Evolutionary conservation across 2,329 filamentous ascomycete genomes (phyloP).

Genomic region (Apiospora rasikravindrae): DNA sequence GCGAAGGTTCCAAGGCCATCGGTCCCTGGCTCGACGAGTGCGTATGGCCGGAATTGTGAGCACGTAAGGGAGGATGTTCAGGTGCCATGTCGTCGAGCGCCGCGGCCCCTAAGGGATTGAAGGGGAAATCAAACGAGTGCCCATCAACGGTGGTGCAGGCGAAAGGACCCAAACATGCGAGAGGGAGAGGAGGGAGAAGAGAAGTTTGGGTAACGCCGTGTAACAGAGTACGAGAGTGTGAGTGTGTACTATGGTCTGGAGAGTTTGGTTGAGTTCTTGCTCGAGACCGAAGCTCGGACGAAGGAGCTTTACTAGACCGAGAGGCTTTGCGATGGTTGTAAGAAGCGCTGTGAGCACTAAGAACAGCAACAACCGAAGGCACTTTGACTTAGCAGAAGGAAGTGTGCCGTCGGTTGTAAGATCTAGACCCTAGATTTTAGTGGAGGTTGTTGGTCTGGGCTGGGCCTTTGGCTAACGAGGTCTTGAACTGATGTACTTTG

Average conservation of each 20-base stretch:
- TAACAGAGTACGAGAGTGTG: background rate
- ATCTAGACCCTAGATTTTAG: conserved; percentile 15
- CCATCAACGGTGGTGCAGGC: conserved; percentile 17
- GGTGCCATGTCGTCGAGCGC: conserved; percentile 19
- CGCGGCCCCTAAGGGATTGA: conserved; percentile 17
- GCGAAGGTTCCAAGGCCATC: conserved; percentile 15
- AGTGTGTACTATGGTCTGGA: background rate
- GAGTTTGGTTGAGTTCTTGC: background rate
- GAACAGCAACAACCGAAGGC: background rate
- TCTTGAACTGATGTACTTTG: conserved; percentile 1
- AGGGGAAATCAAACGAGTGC: conserved; percentile 2
- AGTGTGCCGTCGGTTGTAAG: conserved; percentile 13
- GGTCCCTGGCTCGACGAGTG: conserved; percentile 10
- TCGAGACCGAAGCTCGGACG: conserved; percentile 11
- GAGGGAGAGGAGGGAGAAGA: background rate
- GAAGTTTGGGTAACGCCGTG: background rate
- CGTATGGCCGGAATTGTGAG: conserved; percentile 4
- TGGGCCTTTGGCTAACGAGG: background rate
- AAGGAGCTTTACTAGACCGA: background rate
- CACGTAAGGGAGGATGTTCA: conserved; percentile 17
- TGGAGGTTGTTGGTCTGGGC: conserved; percentile 3
- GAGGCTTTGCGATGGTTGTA: conserved; percentile 5
- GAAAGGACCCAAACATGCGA: background rate
- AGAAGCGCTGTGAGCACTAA: background rate
- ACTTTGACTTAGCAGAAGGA: conserved; percentile 1